These are phyloP conservation scores for Pythium biforme DNA, from an alignment of 352 stramenopile genomes.

Conservation along the genomic window DNA sequence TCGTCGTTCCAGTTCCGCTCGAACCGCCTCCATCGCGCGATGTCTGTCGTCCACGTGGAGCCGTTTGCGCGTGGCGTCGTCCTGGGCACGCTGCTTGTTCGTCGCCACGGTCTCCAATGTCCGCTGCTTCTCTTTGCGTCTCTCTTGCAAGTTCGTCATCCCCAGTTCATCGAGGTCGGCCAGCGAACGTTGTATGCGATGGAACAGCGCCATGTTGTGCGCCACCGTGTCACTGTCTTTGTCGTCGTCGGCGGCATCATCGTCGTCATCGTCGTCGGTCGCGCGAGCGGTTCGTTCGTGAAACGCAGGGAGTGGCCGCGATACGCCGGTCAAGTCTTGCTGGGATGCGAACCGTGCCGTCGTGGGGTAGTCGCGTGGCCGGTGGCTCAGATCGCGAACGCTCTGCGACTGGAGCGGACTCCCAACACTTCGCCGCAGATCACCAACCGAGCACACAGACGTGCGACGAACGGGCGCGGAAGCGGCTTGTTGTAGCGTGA, in stretches of 20 bases:
- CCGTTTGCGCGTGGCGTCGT: not conserved
- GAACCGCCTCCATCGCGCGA: constrained; percentile 5
- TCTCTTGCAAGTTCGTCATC: constrained; percentile 32
- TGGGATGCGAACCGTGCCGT: constrained; percentile 27
- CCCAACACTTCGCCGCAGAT: constrained; percentile 32
- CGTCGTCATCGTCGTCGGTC: not conserved
- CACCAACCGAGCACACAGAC: constrained; percentile 34
- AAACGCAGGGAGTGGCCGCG: constrained; percentile 10
- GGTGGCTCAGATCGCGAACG: constrained; percentile 40
- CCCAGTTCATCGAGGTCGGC: constrained; percentile 37
- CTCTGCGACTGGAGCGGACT: constrained; percentile 37
- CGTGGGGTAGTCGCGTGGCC: constrained; percentile 40
- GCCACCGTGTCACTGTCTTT: constrained; percentile 13
- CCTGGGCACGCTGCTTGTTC: constrained; percentile 29
- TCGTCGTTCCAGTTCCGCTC: constrained; percentile 1
- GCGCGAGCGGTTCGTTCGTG: not conserved
- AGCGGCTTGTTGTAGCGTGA: constrained; percentile 11
- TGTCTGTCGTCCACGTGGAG: constrained; percentile 21
- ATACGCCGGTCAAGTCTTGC: not conserved
- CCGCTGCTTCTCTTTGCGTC: constrained; percentile 29
- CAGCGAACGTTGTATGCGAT: constrained; percentile 37
- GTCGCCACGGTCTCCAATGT: constrained; percentile 33
- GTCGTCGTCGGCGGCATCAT: not conserved
- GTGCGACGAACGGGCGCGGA: constrained; percentile 9
- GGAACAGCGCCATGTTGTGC: constrained; percentile 38